Evolutionary conservation across 2,329 filamentous ascomycete genomes (phyloP), one percentile per base, ranked within the genome.

Genomic region (Ampelomyces quisqualis): DNA sequence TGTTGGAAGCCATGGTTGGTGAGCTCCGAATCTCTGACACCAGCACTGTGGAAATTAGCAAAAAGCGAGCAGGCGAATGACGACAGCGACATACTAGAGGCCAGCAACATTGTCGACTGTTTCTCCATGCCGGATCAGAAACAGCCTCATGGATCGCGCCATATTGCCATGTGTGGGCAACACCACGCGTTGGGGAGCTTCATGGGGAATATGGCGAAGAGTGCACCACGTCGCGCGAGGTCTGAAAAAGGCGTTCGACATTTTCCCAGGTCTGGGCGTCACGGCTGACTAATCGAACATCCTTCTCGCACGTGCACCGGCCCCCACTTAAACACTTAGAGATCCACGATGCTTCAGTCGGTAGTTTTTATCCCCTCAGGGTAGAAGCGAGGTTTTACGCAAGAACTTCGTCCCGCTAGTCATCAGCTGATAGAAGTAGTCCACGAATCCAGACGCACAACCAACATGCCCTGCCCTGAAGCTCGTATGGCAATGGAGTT

Each of bases 81-180:
- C 51, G 47, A 36, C 15, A 38, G 15, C 2, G 51, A 40, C 45
- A 45, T 75, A 88, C 85, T 86, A 90, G 45, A 88, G 70, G 39
- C 83, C 79, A 27, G 85, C 85, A 43, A 93, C 85, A 67, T 95
- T 95, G 70, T 95, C 87, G 51, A 94, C 86, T 11, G 88, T 91
- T 72, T 95, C 90, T 61, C 85, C 90, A 75, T 95, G 90, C 41
- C 90, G 84, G 58, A 95, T 81, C 57, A 95, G 77, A 58, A 90
- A 82, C 40, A 95, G 67, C 60, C 76, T 77, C 79, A 85, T 80
- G 40, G 53, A 53, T 41, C 40, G 51, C 37, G 45, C 49, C 58
- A 58, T 60, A 40, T 27, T 53, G 45, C 55, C 56, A 55, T 40
- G 41, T 20, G 32, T 17, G 39, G 53, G 54, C 46, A 47, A 34